These are phyloP conservation scores for Taxillus chinensis DNA, from an alignment of 164 flowering plant genomes.

Conservation along the genomic window DNA sequence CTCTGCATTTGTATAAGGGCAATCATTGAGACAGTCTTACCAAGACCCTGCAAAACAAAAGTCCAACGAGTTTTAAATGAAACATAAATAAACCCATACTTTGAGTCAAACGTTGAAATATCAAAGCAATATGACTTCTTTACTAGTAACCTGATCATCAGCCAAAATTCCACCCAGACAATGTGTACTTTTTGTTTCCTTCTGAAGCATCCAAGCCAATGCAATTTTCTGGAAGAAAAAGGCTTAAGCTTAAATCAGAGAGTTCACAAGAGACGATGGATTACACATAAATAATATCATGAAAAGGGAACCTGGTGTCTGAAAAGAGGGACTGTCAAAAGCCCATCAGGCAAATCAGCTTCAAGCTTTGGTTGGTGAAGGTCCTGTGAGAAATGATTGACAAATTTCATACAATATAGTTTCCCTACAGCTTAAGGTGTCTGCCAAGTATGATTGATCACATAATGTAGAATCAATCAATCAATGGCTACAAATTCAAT, in stretches of 20 bases:
- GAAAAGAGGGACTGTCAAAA: constrained; percentile 67
- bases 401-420: constrained; percentile 1
- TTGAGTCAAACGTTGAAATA: constrained; percentile 2
- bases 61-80: constrained; percentile 7
- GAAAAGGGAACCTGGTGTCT: constrained; percentile 67
- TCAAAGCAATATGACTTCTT: constrained; percentile 2
- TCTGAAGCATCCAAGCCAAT: constrained; percentile 88
- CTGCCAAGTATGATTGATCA: constrained; percentile 57
- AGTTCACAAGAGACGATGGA: neutral
- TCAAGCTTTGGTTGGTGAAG: constrained; percentile 72
- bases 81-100: neutral
- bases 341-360: constrained; percentile 60
- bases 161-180: constrained; percentile 95
- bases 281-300: neutral
- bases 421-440: constrained; percentile 33
- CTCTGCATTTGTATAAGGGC: constrained; percentile 77
- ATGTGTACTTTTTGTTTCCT: constrained; percentile 57
- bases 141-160: constrained; percentile 79
- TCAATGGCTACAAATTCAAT: no score
- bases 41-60: constrained; percentile 75
- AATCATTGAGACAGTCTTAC: constrained; percentile 87
- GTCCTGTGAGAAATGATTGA: constrained; percentile 38
- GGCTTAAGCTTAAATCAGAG: neutral
- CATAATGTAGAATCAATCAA: no score
- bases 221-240: constrained; percentile 69